phyloP scores from a whole-genome alignment of 768 basidiomycete genomes.

The Naganishia kalamii region DNA sequence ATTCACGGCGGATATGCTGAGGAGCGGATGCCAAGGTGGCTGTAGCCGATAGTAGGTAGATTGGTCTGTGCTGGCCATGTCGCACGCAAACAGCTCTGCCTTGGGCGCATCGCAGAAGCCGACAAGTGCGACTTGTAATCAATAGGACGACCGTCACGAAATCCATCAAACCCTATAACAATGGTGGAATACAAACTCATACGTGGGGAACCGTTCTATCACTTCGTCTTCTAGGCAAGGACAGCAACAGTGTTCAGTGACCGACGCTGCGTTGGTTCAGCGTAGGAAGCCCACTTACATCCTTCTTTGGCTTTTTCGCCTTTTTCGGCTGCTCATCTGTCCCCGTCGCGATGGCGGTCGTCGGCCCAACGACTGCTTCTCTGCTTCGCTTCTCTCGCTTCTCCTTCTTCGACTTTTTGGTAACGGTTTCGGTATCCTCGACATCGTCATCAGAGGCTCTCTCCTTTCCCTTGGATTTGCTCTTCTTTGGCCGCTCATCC shows the following conservation, averaged over 20 bases:
- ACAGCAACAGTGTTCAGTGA: background rate
- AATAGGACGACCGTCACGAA: too few relatives aligned
- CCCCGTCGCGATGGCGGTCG: background rate
- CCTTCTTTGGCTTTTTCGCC: background rate
- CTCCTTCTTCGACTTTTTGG: constrained; percentile 21
- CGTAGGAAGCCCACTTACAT: background rate
- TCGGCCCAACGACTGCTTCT: background rate
- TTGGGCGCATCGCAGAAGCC: too few relatives aligned
- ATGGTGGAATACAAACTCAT: too few relatives aligned
- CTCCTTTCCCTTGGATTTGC: constrained; percentile 13
- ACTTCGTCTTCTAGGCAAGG: background rate
- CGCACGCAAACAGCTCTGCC: too few relatives aligned
- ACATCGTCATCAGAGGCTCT: constrained; percentile 13
- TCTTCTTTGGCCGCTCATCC: background rate
- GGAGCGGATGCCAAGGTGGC: too few relatives aligned
- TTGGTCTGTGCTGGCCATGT: too few relatives aligned
- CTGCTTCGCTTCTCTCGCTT: background rate
- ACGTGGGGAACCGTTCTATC: too few relatives aligned
- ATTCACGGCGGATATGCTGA: too few relatives aligned
- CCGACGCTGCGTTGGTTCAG: background rate
- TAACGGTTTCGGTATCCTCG: constrained; percentile 19
- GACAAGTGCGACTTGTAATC: too few relatives aligned
- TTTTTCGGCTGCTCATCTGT: constrained; percentile 1
- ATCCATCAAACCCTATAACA: too few relatives aligned
- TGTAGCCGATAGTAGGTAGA: too few relatives aligned